A percentile compares a stretch with the other conserved stretches of the same genome.
Conservation (phyloP, 805 yeast species). For the Ogataea methanolica region DNA sequence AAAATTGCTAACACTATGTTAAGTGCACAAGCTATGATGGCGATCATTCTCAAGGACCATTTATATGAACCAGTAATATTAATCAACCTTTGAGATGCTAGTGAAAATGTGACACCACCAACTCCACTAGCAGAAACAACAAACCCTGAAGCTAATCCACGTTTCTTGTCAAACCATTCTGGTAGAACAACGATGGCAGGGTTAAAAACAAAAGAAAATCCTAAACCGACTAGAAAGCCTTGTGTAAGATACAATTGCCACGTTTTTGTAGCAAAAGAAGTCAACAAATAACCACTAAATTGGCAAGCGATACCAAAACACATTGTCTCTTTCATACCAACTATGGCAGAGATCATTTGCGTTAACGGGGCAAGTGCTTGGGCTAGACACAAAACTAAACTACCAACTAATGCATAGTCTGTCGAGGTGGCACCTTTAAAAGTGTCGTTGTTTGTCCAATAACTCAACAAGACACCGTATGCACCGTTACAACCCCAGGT, state of each 20-base stretch:
- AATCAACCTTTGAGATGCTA: slow-evolving; percentile 34
- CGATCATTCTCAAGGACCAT: slow-evolving; percentile 42
- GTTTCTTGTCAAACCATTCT: slow-evolving; percentile 50
- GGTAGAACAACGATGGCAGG: slow-evolving; percentile 49
- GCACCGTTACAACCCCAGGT: slow-evolving; percentile 66
- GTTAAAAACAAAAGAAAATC: slow-evolving; percentile 44
- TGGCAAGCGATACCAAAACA: slow-evolving; percentile 39
- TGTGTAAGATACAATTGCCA: slow-evolving; percentile 52
- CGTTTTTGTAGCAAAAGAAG: slow-evolving; percentile 42
- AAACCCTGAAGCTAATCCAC: slow-evolving; percentile 40
- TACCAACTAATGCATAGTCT: slow-evolving; percentile 60
- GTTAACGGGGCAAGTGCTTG: slow-evolving; percentile 22
- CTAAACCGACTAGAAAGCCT: slow-evolving; percentile 49
- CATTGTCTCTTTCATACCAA: slow-evolving; percentile 21
- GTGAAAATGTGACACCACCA: slow-evolving; percentile 39
- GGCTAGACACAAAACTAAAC: slow-evolving; percentile 36
- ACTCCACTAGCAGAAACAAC: slow-evolving; percentile 38
- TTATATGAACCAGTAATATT: slow-evolving; percentile 36
- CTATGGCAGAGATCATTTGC: slow-evolving; percentile 15
- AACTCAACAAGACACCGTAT: slow-evolving; percentile 54
- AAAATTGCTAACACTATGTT: slow-evolving; percentile 38
- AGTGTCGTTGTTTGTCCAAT: slow-evolving; percentile 41
- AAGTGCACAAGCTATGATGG: slow-evolving; percentile 33
- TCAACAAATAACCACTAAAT: slow-evolving; percentile 43
- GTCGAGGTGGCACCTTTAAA: slow-evolving; percentile 47